Evolutionary conservation across 495 filamentous ascomycete species (phyloP).

Genomic region (Usnea hakonensis): DNA sequence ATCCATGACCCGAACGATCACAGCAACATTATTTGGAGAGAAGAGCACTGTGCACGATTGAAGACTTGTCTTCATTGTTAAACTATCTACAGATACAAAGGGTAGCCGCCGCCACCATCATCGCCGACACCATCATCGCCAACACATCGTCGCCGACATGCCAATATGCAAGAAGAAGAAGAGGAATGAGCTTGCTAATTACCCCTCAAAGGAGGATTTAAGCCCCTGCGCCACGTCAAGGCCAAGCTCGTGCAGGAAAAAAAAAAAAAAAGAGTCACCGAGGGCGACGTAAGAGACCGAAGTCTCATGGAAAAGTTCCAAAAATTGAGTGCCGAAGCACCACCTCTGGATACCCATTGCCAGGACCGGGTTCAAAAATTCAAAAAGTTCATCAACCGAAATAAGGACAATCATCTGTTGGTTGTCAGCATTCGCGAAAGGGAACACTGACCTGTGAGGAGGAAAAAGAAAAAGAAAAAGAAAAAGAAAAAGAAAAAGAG

Average conservation of each 20-base stretch:
- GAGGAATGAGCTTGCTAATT: constrained; percentile 2
- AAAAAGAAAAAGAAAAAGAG: constrained; percentile 3
- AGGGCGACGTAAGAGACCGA: background rate
- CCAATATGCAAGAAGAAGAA: too few species aligned
- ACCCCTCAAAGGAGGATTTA: constrained; percentile 5
- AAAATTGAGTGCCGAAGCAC: background rate
- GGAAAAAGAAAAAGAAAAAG: constrained; percentile 7
- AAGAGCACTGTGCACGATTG: too few species aligned
- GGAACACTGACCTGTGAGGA: background rate
- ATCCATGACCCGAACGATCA: too few species aligned
- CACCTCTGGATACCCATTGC: too few species aligned
- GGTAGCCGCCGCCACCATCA: too few species aligned
- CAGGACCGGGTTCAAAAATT: too few species aligned
- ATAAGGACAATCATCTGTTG: background rate
- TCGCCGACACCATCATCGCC: too few species aligned
- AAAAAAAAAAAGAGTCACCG: background rate
- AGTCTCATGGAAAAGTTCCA: background rate
- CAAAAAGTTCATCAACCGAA: too few species aligned
- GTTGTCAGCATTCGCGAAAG: background rate
- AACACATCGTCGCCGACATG: too few species aligned
- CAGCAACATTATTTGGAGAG: too few species aligned
- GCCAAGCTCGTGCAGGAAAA: constrained; percentile 8
- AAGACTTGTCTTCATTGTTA: too few species aligned
- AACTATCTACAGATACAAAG: too few species aligned
- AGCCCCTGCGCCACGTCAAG: constrained; percentile 2